Conservation (phyloP, 163 green algal species). For the Chlorella variabilis region DNA sequence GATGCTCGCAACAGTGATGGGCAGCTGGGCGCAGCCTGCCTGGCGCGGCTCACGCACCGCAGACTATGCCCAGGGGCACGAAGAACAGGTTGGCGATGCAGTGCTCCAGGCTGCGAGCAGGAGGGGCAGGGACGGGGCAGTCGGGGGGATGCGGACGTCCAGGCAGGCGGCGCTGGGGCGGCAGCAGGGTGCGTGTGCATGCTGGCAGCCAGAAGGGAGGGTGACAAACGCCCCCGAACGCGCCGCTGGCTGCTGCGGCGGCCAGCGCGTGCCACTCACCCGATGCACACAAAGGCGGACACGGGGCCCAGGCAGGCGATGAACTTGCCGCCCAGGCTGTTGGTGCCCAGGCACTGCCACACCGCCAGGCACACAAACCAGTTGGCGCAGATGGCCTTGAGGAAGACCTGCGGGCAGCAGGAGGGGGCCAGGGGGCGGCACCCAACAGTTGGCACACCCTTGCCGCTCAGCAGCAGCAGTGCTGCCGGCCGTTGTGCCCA, state of each 20-base stretch:
- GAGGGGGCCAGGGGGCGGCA: background rate
- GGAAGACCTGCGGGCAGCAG: slow-evolving; percentile 27
- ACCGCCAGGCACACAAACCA: slow-evolving; percentile 65
- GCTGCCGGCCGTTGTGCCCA: too few species aligned
- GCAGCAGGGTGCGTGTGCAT: too few species aligned
- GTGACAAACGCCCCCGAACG: too few species aligned
- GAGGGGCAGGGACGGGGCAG: too few species aligned
- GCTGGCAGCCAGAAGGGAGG: too few species aligned
- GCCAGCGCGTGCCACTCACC: too few species aligned
- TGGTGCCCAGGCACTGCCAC: slow-evolving; percentile 54
- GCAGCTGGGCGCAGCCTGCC: background rate
- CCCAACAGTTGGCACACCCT: too few species aligned
- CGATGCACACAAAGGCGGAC: slow-evolving; percentile 67
- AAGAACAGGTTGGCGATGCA: slow-evolving; percentile 80
- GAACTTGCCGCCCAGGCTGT: slow-evolving; percentile 66
- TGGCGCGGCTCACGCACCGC: background rate
- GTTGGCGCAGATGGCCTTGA: slow-evolving; percentile 56
- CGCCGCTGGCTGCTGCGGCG: too few species aligned
- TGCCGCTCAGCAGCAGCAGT: background rate
- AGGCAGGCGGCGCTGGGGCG: background rate
- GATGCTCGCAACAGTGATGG: background rate
- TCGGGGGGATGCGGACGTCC: background rate
- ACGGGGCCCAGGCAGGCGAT: slow-evolving; percentile 71
- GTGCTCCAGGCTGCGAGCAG: slow-evolving; percentile 73
- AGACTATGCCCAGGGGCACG: slow-evolving; percentile 65